Base-by-base conservation (phyloP, 139 green algal species). In the Asterochloris erici region DNA sequence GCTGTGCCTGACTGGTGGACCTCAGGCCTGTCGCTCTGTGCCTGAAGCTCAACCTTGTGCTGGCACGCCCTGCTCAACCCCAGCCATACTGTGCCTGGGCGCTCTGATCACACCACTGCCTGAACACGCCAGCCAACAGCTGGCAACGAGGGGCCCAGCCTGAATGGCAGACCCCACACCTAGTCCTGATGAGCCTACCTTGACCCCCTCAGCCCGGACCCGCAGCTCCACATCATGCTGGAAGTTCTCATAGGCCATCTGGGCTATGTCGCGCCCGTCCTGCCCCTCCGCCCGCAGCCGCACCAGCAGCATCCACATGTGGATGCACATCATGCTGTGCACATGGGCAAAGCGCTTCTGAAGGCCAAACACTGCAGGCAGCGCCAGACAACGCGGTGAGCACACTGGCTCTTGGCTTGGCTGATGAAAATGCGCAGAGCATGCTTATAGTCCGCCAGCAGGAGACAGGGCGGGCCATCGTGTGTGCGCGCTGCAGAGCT, bases 281-380 rank as follows among this genome's bases (percentile, higher is more conserved):
- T 86, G 81, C 68, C 85, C 90, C 83, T 93, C 89, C 17, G 73
- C n/a, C 1, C 87, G 86, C 82, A 94, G 84, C 23, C 90, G 86
- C 63, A 81, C 83, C 70, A 94, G 81, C 68, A 88, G n/a, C 87
- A 94, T 77, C 90, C 90, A 94, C n/a, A 94, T 82, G 82, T 94
- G 90, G 29, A 94, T 82, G 73, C 76, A 88, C 16, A 93, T 77
- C 66, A 91, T 69, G 16, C 81, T 79, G 81, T 94, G 88, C 26
- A 68, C 70, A 60, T 83, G 68, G 13, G 91, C 84, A 85, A 94
- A 94, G 28, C 81, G 74, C 9, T 77, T 64, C 15, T 88, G 27
- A 17, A 92, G 71, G 11, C 80, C 85, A 75, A 92, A 73, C 0
- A 79, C 87, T 91, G 84, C 76, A 86, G 38, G 38, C 38, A 54